A percentile compares a stretch with the other conserved stretches of the same genome.
phyloP scores from a whole-genome alignment of 2,329 filamentous ascomycete genomes.

The Phaeophleospora eucalypticola region DNA sequence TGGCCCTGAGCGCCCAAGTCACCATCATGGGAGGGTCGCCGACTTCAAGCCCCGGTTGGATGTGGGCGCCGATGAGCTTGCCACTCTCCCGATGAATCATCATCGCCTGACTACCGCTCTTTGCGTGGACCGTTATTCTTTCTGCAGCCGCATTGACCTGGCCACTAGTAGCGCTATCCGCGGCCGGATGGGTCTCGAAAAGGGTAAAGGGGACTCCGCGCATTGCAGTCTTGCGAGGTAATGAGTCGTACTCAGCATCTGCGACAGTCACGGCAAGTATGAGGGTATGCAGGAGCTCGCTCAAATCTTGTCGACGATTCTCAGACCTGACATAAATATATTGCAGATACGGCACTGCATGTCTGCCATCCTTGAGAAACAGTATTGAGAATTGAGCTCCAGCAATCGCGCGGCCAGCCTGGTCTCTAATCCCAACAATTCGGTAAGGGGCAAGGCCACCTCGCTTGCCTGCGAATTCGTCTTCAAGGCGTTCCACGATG shows the following conservation, averaged over 20 bases:
- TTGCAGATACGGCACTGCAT: conserved; percentile 23
- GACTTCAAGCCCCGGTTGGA: conserved; percentile 22
- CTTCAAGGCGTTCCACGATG: conserved; percentile 17
- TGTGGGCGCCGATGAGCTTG: conserved; percentile 17
- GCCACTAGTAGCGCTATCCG: conserved; percentile 5
- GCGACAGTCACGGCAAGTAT: conserved; percentile 20
- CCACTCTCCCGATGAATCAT: conserved; percentile 14
- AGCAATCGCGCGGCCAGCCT: conserved; percentile 15
- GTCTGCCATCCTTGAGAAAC: conserved; percentile 4
- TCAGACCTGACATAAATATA: conserved; percentile 23
- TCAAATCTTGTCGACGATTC: conserved; percentile 20
- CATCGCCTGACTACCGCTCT: conserved; percentile 20
- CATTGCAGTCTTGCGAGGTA: background rate
- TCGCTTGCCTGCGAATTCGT: conserved; percentile 13
- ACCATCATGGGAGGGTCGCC: conserved; percentile 20
- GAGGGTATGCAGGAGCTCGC: conserved; percentile 23
- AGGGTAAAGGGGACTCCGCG: conserved; percentile 19
- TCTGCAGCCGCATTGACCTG: conserved; percentile 7
- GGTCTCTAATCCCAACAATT: conserved; percentile 20
- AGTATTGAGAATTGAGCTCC: conserved; percentile 25
- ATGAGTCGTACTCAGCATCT: conserved; percentile 8
- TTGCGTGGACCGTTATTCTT: conserved; percentile 16
- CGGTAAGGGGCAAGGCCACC: conserved; percentile 16
- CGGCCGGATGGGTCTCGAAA: conserved; percentile 21
- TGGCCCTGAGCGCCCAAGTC: conserved; percentile 22